Conservation (phyloP, 164 flowering plant genomes). For the Protea cynaroides region DNA sequence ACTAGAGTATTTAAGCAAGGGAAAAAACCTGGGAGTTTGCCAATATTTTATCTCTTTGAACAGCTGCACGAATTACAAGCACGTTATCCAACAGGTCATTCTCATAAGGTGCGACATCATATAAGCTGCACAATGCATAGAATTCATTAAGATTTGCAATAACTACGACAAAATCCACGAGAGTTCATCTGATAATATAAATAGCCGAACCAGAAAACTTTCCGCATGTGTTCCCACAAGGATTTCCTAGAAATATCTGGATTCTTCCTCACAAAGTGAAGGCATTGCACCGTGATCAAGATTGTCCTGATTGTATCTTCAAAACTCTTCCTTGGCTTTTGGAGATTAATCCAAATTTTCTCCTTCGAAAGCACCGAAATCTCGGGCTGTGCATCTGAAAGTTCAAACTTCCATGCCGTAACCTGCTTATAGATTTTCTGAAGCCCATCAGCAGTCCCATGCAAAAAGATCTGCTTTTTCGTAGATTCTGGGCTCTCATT, state of each 20-base stretch:
- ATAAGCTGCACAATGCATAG: constrained; percentile 27
- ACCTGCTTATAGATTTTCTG: constrained; percentile 48
- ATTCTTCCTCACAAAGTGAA: constrained; percentile 44
- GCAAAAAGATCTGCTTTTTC: constrained; percentile 27
- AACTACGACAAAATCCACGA: neutral
- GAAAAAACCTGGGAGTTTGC: constrained; percentile 37
- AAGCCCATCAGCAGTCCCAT: constrained; percentile 48
- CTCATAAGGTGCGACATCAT: constrained; percentile 39
- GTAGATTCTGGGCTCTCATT: constrained; percentile 10
- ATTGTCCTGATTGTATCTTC: constrained; percentile 46
- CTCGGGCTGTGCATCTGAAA: constrained; percentile 40
- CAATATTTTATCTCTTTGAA: constrained; percentile 32
- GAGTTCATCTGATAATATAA: neutral
- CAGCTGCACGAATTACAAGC: constrained; percentile 32
- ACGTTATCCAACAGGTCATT: constrained; percentile 39
- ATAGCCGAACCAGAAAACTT: constrained; percentile 48
- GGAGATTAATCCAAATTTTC: constrained; percentile 57
- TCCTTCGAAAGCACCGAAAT: constrained; percentile 57
- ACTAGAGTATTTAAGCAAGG: neutral
- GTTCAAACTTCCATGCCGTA: constrained; percentile 64
- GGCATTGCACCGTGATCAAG: constrained; percentile 49
- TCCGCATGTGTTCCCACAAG: constrained; percentile 59
- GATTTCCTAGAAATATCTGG: constrained; percentile 38
- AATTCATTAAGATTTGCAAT: neutral
- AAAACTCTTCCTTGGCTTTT: constrained; percentile 59